Conservation (phyloP, 345 rosid genomes). For the Arabidopsis suecica region DNA sequence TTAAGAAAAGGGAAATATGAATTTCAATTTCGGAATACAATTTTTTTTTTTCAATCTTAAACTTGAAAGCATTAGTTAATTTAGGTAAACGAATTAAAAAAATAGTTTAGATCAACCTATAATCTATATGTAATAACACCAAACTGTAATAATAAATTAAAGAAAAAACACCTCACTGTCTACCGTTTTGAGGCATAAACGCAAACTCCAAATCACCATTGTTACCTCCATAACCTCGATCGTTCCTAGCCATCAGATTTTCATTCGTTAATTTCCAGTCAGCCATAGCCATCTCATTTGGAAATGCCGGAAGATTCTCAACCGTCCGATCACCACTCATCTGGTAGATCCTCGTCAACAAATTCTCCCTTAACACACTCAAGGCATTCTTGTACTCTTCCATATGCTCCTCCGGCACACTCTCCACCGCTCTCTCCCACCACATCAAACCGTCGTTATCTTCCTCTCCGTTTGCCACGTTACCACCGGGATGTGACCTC, state of each 20-base stretch:
- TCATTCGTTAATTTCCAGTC: constrained; percentile 20
- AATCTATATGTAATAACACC: background rate
- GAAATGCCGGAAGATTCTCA: constrained; percentile 8
- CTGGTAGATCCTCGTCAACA: constrained; percentile 28
- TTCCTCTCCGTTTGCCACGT: constrained; percentile 7
- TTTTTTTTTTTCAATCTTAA: background rate
- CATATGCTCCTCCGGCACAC: constrained; percentile 38
- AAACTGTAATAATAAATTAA: constrained; percentile 1
- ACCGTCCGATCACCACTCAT: constrained; percentile 30
- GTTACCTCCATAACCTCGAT: constrained; percentile 26
- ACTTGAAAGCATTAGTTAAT: constrained; percentile 14
- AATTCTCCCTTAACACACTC: constrained; percentile 28
- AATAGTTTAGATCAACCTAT: constrained; percentile 1
- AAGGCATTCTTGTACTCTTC: constrained; percentile 39
- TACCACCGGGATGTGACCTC: constrained; percentile 1
- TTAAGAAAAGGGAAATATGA: background rate
- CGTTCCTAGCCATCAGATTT: constrained; percentile 18
- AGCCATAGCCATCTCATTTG: constrained; percentile 21
- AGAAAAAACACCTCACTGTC: constrained; percentile 22
- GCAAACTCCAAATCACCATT: constrained; percentile 4
- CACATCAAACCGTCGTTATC: constrained; percentile 33
- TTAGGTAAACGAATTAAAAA: constrained; percentile 2
- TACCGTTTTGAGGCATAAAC: constrained; percentile 6
- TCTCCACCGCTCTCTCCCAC: constrained; percentile 48
- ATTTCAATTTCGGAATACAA: background rate